These are phyloP conservation scores for Ruellia speciosa DNA, from an alignment of 305 asterid species.

Conservation along the genomic window DNA sequence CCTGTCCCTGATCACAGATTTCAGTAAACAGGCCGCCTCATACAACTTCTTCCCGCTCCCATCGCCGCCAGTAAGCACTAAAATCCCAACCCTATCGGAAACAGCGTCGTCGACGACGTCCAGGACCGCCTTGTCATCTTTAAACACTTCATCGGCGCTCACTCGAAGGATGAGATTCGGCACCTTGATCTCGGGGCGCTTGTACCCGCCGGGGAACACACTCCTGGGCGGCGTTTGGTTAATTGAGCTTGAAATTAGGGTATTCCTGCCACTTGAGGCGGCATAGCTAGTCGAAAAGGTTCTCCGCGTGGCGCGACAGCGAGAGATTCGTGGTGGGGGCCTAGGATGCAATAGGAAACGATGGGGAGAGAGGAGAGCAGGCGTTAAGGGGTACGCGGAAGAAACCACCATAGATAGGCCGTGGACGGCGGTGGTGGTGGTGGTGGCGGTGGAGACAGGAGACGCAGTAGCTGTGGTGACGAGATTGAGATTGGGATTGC, in stretches of 20 bases:
- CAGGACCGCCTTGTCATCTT: conserved; percentile 34
- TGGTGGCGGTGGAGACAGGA: conserved; percentile 10
- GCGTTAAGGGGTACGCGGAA: conserved; percentile 25
- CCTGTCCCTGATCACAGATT: conserved; percentile 65
- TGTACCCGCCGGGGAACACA: conserved; percentile 90
- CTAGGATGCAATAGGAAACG: conserved; percentile 28
- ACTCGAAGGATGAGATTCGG: conserved; percentile 61
- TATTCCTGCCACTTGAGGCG: conserved; percentile 18
- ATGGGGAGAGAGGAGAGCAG: conserved; percentile 32
- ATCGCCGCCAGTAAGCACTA: conserved; percentile 61
- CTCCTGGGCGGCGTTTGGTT: conserved; percentile 54
- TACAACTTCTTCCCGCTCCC: conserved; percentile 63
- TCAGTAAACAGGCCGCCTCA: conserved; percentile 86
- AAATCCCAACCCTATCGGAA: conserved; percentile 60
- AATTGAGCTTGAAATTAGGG: conserved; percentile 24
- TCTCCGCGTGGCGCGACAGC: not conserved
- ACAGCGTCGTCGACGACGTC: conserved; percentile 61
- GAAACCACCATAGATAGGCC: conserved; percentile 41
- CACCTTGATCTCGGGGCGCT: conserved; percentile 83
- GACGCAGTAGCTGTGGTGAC: conserved; percentile 9
- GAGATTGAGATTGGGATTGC: not conserved
- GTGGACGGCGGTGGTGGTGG: conserved; percentile 11
- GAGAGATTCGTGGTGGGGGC: conserved; percentile 18
- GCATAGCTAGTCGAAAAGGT: conserved; percentile 24
- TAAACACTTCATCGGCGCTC: conserved; percentile 46